Conservation (phyloP, 2,329 filamentous ascomycete genomes). For the Fusarium albidum region DNA sequence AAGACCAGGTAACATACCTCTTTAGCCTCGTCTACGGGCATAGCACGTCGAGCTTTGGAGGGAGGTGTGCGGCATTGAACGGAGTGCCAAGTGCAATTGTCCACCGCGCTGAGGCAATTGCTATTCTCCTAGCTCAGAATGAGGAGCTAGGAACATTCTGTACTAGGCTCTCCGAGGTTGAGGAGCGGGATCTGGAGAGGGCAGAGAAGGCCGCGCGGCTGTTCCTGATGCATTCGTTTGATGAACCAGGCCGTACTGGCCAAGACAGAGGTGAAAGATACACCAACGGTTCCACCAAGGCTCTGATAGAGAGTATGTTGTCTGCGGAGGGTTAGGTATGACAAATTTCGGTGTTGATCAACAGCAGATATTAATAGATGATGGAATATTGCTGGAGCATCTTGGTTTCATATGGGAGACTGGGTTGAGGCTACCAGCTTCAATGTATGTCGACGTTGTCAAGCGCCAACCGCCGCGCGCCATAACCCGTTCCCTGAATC, state of each 20-base stretch:
- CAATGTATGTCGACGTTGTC: background rate
- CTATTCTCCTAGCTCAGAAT: slow-evolving; percentile 71
- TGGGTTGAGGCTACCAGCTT: background rate
- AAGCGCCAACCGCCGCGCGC: background rate
- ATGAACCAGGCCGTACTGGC: background rate
- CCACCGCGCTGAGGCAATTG: slow-evolving; percentile 77
- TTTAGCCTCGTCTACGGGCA: slow-evolving; percentile 75
- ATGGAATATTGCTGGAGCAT: background rate
- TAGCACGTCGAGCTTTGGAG: slow-evolving; percentile 84
- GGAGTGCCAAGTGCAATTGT: slow-evolving; percentile 79
- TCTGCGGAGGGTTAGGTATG: slow-evolving; percentile 4
- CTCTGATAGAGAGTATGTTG: slow-evolving; percentile 29
- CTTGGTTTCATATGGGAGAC: background rate
- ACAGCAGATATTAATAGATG: no score
- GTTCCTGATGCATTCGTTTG: slow-evolving; percentile 56
- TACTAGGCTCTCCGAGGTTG: slow-evolving; percentile 69
- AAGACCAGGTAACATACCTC: slow-evolving; percentile 76
- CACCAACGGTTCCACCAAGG: slow-evolving; percentile 11
- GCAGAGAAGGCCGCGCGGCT: slow-evolving; percentile 69
- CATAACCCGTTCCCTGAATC: no score
- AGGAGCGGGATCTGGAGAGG: slow-evolving; percentile 71
- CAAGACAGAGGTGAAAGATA: background rate
- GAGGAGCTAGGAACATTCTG: slow-evolving; percentile 81
- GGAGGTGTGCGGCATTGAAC: slow-evolving; percentile 85
- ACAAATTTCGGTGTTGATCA: background rate